phyloP scores from a whole-genome alignment of 169 alveolate genomes.

The Sarcocystis neurona region DNA sequence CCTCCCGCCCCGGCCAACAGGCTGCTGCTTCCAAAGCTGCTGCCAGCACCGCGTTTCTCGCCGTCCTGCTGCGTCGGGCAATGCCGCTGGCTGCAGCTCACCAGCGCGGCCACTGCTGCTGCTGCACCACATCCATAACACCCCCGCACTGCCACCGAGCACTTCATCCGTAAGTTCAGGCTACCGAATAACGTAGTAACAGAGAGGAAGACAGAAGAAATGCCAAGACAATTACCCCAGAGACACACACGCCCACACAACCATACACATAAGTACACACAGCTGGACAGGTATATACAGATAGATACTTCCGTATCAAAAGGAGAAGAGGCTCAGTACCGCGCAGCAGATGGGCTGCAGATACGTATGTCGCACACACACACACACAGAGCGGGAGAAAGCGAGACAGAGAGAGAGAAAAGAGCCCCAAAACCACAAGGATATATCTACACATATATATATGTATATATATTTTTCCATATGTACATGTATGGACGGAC shows the following conservation, averaged over 20 bases:
- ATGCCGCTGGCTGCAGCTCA: conserved; percentile 22
- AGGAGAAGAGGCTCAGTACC: no score
- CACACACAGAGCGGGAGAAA: background rate
- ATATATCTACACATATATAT: background rate
- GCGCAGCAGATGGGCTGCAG: background rate
- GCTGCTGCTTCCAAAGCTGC: background rate
- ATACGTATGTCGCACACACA: background rate
- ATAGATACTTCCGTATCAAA: no score
- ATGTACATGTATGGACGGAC: background rate
- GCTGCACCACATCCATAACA: background rate
- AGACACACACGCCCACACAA: background rate
- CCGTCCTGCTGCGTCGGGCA: conserved; percentile 11
- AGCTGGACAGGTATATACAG: no score
- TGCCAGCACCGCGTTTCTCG: background rate
- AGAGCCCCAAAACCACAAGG: background rate
- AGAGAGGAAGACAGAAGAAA: background rate
- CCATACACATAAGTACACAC: no score
- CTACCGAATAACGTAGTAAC: background rate
- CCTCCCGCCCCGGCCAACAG: background rate
- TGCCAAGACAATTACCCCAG: background rate
- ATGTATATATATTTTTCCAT: background rate
- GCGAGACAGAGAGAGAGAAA: background rate
- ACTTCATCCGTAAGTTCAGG: background rate
- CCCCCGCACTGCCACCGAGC: background rate
- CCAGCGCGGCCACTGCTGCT: conserved; percentile 2